Percentiles rank a stretch among this genome's conserved stretches.
These are phyloP conservation scores for Crithidia fasciculata DNA, from an alignment of 208 protist species.

Conservation along the genomic window DNA sequence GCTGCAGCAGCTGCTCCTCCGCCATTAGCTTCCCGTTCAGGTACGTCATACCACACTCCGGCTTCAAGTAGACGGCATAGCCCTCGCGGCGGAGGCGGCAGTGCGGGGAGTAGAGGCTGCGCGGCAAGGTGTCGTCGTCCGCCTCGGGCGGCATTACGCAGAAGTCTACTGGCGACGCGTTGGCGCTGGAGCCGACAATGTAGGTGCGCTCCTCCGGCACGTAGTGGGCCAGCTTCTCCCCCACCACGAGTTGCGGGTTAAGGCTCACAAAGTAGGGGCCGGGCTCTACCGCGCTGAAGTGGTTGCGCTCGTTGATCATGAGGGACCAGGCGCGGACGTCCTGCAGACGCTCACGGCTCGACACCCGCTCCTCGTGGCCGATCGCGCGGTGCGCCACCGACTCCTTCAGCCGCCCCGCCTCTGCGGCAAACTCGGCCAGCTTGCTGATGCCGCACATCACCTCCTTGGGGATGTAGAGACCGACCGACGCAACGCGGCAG, in stretches of 20 bases:
- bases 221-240: conserved; percentile 70
- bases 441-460: conserved; percentile 17
- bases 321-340: conserved; percentile 68
- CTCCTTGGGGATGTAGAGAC: conserved; percentile 37
- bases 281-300: conserved; percentile 45
- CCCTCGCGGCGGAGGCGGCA: conserved; percentile 51
- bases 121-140: conserved; percentile 31
- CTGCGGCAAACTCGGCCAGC: conserved; percentile 14
- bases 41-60: conserved; percentile 72
- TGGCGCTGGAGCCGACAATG: conserved; percentile 52
- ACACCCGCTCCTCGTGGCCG: conserved; percentile 43
- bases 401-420: conserved; percentile 1
- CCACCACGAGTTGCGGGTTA: conserved; percentile 56
- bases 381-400: conserved; percentile 23
- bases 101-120: conserved; percentile 71
- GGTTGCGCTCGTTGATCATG: conserved; percentile 53
- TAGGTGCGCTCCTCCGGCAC: conserved; percentile 46
- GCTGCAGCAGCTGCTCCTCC: conserved; percentile 40
- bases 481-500: conserved; percentile 46
- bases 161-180: conserved; percentile 56
- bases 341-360: conserved; percentile 39
- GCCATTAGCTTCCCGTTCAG: conserved; percentile 58
- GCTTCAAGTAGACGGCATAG: conserved; percentile 42
- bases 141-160: conserved; percentile 45
- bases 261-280: conserved; percentile 70